Percentiles rank a stretch among this genome's conserved stretches.
Conservation (phyloP, 2,329 filamentous ascomycete species). For the Periconia sp. region DNA sequence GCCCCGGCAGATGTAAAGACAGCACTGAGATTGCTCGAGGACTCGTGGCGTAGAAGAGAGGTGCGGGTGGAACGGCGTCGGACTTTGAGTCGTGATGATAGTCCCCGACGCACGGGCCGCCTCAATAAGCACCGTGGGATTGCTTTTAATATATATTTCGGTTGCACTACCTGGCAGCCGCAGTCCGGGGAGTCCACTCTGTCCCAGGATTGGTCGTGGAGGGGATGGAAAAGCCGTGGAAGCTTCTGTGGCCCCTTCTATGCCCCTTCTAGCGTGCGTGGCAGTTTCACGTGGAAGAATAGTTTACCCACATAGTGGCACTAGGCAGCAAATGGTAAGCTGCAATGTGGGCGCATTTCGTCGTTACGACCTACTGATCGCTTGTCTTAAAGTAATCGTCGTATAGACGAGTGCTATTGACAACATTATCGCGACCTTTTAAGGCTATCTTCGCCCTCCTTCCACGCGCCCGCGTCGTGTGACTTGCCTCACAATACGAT, state of each 20-base stretch:
- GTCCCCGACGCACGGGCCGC: slow-evolving; percentile 24
- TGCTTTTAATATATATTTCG: slow-evolving; percentile 27
- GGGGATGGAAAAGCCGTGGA: slow-evolving; percentile 6
- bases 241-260: slow-evolving; percentile 7
- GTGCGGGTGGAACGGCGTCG: slow-evolving; percentile 16
- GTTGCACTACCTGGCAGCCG: slow-evolving; percentile 12
- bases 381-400: too few relatives aligned
- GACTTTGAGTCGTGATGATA: slow-evolving; percentile 25
- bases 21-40: slow-evolving; percentile 8
- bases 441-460: too few relatives aligned
- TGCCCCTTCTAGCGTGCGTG: slow-evolving; percentile 7
- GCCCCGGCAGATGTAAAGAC: slow-evolving; percentile 10
- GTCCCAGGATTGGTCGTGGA: slow-evolving; percentile 7
- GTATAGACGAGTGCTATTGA: too few relatives aligned
- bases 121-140: slow-evolving; percentile 30
- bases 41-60: slow-evolving; percentile 3
- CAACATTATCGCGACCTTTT: too few relatives aligned
- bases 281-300: slow-evolving; percentile 10
- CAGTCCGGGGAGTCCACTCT: not conserved
- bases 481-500: too few relatives aligned
- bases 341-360: too few relatives aligned
- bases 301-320: slow-evolving; percentile 1
- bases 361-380: too few relatives aligned
- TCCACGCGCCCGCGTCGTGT: too few relatives aligned
- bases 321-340: not conserved